phyloP scores from a whole-genome alignment of 495 filamentous ascomycete genomes.

The Penicillium ochrochloron region DNA sequence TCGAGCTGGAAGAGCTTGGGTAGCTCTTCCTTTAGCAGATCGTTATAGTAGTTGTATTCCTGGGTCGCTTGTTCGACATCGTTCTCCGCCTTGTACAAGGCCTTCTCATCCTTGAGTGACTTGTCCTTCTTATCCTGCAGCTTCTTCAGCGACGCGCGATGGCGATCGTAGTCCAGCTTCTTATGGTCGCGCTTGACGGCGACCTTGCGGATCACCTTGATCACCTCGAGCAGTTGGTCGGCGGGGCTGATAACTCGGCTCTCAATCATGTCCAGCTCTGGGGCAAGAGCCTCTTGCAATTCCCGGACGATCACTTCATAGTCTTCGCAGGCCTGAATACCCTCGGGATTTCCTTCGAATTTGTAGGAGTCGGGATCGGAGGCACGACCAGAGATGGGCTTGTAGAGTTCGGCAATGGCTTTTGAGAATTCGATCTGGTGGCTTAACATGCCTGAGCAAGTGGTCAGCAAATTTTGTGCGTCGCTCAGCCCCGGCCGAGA shows the following conservation, averaged over 20 bases:
- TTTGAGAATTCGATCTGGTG: conserved; percentile 99
- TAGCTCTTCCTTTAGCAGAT: conserved; percentile 92
- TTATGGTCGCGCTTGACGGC: conserved; percentile 94
- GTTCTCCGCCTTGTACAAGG: conserved; percentile 91
- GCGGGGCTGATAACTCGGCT: conserved; percentile 89
- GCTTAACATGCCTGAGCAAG: conserved; percentile 77
- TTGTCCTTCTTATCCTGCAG: conserved; percentile 97
- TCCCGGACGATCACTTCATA: conserved; percentile 92
- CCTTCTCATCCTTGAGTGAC: conserved; percentile 94
- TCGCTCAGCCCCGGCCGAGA: neutral
- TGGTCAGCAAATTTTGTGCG: conserved; percentile 19
- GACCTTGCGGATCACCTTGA: conserved; percentile 92
- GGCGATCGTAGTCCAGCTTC: conserved; percentile 93
- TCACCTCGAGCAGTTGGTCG: conserved; percentile 90
- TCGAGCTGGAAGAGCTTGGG: conserved; percentile 93
- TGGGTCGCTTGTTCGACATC: conserved; percentile 91
- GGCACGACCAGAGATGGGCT: conserved; percentile 93
- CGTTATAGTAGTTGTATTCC: conserved; percentile 96
- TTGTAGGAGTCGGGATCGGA: conserved; percentile 88
- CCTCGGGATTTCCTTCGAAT: conserved; percentile 86
- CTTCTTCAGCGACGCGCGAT: conserved; percentile 82
- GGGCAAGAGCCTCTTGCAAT: conserved; percentile 82
- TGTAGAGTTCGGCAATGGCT: conserved; percentile 94
- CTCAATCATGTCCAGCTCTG: conserved; percentile 98
- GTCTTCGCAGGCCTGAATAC: conserved; percentile 93